These are phyloP conservation scores for Acacia crassicarpa DNA, from an alignment of 306 rosid species.

Conservation along the genomic window DNA sequence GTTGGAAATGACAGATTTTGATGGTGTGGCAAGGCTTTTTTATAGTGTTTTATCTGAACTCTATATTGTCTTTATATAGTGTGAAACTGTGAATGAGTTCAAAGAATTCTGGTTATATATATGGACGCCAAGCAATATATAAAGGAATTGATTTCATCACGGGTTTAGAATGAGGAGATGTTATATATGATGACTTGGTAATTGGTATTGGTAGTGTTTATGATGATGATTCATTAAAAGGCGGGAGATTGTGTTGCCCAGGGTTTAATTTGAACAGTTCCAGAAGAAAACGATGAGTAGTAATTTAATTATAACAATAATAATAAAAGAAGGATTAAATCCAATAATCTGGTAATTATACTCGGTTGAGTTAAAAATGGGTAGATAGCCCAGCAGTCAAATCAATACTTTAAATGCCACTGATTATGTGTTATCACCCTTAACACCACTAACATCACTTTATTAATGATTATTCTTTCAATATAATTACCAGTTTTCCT, in stretches of 20 bases:
- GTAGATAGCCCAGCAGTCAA: no score
- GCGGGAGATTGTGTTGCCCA: background rate
- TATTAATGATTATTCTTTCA: no score
- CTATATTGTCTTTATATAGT: background rate
- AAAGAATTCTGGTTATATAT: background rate
- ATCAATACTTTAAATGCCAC: no score
- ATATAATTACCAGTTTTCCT: no score
- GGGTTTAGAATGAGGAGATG: background rate
- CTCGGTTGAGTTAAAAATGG: background rate
- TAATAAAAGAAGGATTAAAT: background rate
- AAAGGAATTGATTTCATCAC: background rate
- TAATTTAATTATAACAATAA: background rate
- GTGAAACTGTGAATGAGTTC: no score
- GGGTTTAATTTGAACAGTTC: background rate
- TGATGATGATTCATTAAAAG: background rate
- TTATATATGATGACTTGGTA: background rate
- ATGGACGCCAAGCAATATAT: background rate
- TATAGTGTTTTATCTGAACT: background rate
- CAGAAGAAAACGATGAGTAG: background rate
- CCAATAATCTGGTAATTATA: no score
- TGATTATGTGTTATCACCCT: no score
- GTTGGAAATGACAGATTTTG: background rate
- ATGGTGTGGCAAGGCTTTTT: constrained; percentile 9
- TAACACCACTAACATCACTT: no score
- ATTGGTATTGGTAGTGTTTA: no score